phyloP scores from a whole-genome alignment of 192 early-diverging fungal species.

The Linderina pennispora region DNA sequence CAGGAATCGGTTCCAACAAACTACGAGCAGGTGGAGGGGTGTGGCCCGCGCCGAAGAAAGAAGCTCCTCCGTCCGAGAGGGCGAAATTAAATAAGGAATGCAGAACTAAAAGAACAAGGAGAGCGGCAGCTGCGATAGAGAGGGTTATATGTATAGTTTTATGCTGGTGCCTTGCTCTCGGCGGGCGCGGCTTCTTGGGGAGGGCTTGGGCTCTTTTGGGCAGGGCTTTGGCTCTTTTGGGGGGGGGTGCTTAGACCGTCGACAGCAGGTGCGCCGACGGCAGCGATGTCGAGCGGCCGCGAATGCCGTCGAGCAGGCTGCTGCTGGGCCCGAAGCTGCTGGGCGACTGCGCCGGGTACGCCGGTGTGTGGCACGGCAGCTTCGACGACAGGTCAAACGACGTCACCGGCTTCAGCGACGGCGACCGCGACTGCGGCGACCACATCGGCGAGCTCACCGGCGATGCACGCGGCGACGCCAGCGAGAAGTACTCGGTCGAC shows the following conservation, averaged over 20 bases:
- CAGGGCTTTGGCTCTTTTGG: no score
- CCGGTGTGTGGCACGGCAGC: slow-evolving; percentile 39
- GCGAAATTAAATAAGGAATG: no score
- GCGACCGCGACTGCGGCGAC: slow-evolving; percentile 24
- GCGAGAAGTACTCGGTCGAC: slow-evolving; percentile 27
- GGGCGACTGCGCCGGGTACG: slow-evolving; percentile 34
- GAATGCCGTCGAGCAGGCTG: slow-evolving; percentile 11
- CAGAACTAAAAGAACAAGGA: no score
- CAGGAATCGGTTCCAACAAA: no score
- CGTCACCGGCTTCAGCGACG: slow-evolving; percentile 39
- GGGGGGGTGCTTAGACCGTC: slow-evolving; percentile 19
- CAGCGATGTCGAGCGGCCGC: slow-evolving; percentile 31
- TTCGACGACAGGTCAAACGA: slow-evolving; percentile 34
- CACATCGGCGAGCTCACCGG: slow-evolving; percentile 16
- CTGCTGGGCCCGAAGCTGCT: slow-evolving; percentile 32
- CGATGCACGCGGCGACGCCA: slow-evolving; percentile 18
- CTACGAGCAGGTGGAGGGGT: no score
- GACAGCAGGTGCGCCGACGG: slow-evolving; percentile 36
- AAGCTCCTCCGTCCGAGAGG: no score
- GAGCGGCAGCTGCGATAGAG: no score
- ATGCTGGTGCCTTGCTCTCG: no score
- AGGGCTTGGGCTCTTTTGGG: no score
- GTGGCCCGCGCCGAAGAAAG: no score
- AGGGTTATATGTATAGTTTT: no score
- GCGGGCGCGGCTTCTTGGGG: no score